These are phyloP conservation scores for Rhipidocladum racemiflorum DNA, from an alignment of 176 grass and related monocot genomes.

Conservation along the genomic window DNA sequence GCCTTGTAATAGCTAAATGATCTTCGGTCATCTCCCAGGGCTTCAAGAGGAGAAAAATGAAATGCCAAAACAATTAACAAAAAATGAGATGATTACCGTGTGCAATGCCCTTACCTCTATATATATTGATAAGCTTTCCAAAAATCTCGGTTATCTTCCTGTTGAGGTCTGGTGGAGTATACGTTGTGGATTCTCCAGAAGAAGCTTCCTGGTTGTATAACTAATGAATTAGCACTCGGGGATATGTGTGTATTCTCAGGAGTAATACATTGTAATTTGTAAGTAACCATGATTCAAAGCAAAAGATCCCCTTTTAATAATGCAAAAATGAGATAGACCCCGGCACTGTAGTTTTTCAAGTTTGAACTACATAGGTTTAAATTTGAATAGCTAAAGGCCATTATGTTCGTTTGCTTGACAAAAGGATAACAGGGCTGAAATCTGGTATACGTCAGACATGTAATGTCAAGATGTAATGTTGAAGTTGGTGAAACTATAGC, in stretches of 20 bases:
- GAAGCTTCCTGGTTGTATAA: conserved; percentile 43
- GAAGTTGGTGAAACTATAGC: conserved; percentile 2
- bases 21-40: conserved; percentile 88
- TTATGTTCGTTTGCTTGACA: background rate
- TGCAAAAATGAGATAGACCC: background rate
- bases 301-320: background rate
- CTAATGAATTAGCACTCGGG: conserved; percentile 1
- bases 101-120: conserved; percentile 55
- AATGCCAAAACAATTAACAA: background rate
- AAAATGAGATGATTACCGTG: background rate
- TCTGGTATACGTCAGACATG: background rate
- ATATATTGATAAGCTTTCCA: conserved; percentile 85
- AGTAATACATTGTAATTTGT: background rate
- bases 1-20: conserved; percentile 99
- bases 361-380: background rate
- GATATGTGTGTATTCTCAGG: too few species aligned
- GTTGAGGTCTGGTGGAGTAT: conserved; percentile 76
- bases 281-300: background rate
- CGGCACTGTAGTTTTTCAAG: background rate
- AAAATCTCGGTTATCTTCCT: conserved; percentile 88
- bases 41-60: conserved; percentile 33
- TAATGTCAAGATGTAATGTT: background rate
- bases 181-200: conserved; percentile 49
- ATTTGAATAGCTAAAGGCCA: conserved; percentile 2
- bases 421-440: background rate